A percentile compares a stretch with the other conserved stretches of the same genome.
Conservation (phyloP, 1,139 yeast species). For the Candida labiduridarum region DNA sequence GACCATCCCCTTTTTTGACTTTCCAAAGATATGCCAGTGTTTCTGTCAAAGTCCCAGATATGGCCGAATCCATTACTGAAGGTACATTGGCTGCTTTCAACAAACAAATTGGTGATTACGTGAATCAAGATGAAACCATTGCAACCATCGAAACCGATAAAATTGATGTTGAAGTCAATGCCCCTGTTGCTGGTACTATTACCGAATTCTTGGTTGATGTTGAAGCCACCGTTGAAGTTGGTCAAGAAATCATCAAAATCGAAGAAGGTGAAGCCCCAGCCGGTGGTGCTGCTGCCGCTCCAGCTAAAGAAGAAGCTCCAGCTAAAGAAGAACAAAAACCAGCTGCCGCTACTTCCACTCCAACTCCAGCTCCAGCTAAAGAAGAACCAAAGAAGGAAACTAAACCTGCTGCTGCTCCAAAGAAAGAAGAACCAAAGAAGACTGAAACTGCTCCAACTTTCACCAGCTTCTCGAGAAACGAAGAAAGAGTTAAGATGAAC, state of each 20-base stretch:
- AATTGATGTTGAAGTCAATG: constrained; percentile 94
- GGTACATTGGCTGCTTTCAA: constrained; percentile 87
- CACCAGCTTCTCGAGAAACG: constrained; percentile 77
- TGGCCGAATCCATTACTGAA: constrained; percentile 98
- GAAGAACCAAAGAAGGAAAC: constrained; percentile 46
- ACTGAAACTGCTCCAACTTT: constrained; percentile 43
- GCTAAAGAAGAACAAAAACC: constrained; percentile 56
- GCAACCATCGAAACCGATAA: constrained; percentile 99
- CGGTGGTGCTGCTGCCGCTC: constrained; percentile 50
- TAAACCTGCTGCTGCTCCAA: constrained; percentile 20
- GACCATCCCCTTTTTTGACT: constrained; percentile 15
- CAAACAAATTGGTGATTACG: constrained; percentile 86
- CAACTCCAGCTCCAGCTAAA: constrained; percentile 25
- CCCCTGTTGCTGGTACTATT: constrained; percentile 91
- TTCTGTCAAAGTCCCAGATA: constrained; percentile 89
- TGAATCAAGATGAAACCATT: constrained; percentile 83
- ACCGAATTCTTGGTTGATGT: constrained; percentile 80
- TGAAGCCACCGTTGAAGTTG: constrained; percentile 95
- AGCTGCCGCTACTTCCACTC: constrained; percentile 45
- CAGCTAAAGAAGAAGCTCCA: constrained; percentile 32
- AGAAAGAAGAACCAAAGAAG: constrained; percentile 20
- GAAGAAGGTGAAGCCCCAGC: constrained; percentile 89
- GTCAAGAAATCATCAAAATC: constrained; percentile 87
- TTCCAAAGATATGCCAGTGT: constrained; percentile 45
- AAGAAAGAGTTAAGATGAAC: constrained; percentile 96